Evolutionary conservation across 1,284 basidiomycete genomes (phyloP), one percentile per base, ranked within the genome.

Genomic region (Cutaneotrichosporon mucoides): DNA sequence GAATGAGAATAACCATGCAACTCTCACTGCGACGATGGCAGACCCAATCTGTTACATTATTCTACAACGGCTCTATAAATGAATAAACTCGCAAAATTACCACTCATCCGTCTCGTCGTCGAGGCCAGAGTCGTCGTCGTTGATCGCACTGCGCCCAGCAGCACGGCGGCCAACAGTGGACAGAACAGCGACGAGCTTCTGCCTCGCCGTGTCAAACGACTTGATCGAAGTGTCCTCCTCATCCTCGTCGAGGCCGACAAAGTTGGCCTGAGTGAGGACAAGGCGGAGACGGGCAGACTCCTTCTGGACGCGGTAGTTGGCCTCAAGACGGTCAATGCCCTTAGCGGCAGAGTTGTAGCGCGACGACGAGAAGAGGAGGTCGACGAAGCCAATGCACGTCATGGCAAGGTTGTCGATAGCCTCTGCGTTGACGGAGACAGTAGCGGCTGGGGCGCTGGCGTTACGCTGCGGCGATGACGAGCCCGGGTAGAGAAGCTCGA

Each of bases 351-450:
- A 49, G 35, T 56, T 58, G 34, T 60, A 38, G 13, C 56, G 42
- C n/a, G 67, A 52, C 7, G 70, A 63, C 6, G 68, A 68, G 13
- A 64, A 64, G 33, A 78, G 66, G 6, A 78, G 67, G 44, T 65
- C 61, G n/a, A 77, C 66, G 54, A 73, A 78, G 24, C 72, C 69
- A 46, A 79, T 71, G 56, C 75, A 76, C 40, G 73, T 72, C 34
- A 73, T 51, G 4, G 73, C 76, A 16, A 79, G 67, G 40, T 71
- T 72, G 63, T 77, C 76, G 44, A 79, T 67, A 4, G 72, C 71
- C 37, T 69, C 47, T 4, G 72, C 71, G 57, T 74, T 76, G 33
- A 40, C 50, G 8, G 66, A 66, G 2, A 70, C 40, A 2, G 60
- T n/a, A 1, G 55, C 11, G 7, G 53, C 40, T 11, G 54, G 13